Evolutionary conservation across 1,139 yeast genomes (phyloP).

Genomic region (Taiozyma sp.): DNA sequence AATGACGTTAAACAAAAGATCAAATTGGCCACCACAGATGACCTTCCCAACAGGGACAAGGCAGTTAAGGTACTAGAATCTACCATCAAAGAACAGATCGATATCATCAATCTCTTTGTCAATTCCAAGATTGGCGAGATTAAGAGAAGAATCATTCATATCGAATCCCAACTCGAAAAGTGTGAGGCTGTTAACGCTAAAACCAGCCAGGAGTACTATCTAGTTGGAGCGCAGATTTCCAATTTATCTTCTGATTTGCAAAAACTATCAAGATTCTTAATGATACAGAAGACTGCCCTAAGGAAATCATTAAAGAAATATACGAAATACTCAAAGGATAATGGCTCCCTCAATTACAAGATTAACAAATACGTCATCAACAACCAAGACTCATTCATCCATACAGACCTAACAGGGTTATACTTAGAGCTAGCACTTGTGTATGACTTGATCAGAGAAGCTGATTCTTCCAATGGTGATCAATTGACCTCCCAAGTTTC

Average conservation of each 20-base stretch:
- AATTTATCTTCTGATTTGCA: constrained; percentile 57
- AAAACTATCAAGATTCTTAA: constrained; percentile 64
- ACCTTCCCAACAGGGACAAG: background rate
- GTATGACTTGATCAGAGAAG: constrained; percentile 36
- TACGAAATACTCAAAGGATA: constrained; percentile 49
- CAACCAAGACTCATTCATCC: constrained; percentile 51
- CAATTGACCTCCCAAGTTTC: background rate
- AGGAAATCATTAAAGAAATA: constrained; percentile 79
- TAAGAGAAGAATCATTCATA: constrained; percentile 34
- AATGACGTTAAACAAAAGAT: constrained; percentile 65
- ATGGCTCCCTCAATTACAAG: constrained; percentile 35
- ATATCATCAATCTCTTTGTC: constrained; percentile 53
- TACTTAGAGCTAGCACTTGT: constrained; percentile 59
- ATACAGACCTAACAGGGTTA: constrained; percentile 57
- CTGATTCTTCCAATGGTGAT: background rate
- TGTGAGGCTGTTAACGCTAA: constrained; percentile 2
- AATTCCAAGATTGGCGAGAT: constrained; percentile 62
- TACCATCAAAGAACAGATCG: constrained; percentile 43
- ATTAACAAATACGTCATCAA: constrained; percentile 31
- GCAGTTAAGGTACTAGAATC: constrained; percentile 26
- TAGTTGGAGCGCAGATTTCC: constrained; percentile 23
- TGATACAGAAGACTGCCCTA: constrained; percentile 77
- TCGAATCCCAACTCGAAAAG: constrained; percentile 32
- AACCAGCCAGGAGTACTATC: background rate
- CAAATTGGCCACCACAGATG: constrained; percentile 35